phyloP scores from a whole-genome alignment of 306 rosid genomes.

The Argentina anserina region DNA sequence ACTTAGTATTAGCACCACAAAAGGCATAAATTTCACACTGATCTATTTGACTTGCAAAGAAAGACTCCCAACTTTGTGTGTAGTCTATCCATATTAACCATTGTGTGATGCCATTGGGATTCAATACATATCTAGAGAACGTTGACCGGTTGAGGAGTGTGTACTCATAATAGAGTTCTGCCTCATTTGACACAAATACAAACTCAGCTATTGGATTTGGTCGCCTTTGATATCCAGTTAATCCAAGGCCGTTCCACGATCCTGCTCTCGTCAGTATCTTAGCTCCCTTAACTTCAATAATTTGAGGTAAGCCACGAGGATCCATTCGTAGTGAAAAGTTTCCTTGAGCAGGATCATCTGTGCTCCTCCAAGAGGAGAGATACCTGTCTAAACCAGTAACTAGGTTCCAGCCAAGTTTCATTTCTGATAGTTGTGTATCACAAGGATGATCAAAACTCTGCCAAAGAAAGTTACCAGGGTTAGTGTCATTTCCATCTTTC shows the following conservation, averaged over 20 bases:
- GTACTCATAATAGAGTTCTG: slow-evolving; percentile 36
- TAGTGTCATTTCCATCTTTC: slow-evolving; percentile 9
- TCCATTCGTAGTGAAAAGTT: slow-evolving; percentile 17
- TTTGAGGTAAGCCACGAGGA: slow-evolving; percentile 20
- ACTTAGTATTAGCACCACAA: slow-evolving; percentile 44
- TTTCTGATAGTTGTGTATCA: neutral
- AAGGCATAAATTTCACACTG: slow-evolving; percentile 36
- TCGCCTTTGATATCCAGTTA: slow-evolving; percentile 7
- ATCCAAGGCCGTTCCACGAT: neutral
- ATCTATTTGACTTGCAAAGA: neutral
- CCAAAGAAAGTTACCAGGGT: slow-evolving; percentile 27
- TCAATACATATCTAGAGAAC: slow-evolving; percentile 40
- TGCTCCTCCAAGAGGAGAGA: slow-evolving; percentile 32
- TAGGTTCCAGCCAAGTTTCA: slow-evolving; percentile 42
- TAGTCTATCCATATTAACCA: slow-evolving; percentile 13
- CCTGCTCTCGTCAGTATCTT: slow-evolving; percentile 6
- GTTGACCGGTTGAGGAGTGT: slow-evolving; percentile 20
- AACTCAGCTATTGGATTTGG: slow-evolving; percentile 25
- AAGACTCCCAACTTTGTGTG: neutral
- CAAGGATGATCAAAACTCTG: slow-evolving; percentile 37
- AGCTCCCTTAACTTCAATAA: slow-evolving; percentile 31
- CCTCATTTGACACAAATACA: slow-evolving; percentile 24
- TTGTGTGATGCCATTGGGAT: slow-evolving; percentile 13
- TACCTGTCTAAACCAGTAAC: slow-evolving; percentile 24
- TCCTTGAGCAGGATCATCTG: slow-evolving; percentile 49